Percentiles rank a stretch among this genome's conserved stretches.
Evolutionary conservation across 1,139 yeast species (phyloP).

Genomic region (Meyerozyma smithsonii): DNA sequence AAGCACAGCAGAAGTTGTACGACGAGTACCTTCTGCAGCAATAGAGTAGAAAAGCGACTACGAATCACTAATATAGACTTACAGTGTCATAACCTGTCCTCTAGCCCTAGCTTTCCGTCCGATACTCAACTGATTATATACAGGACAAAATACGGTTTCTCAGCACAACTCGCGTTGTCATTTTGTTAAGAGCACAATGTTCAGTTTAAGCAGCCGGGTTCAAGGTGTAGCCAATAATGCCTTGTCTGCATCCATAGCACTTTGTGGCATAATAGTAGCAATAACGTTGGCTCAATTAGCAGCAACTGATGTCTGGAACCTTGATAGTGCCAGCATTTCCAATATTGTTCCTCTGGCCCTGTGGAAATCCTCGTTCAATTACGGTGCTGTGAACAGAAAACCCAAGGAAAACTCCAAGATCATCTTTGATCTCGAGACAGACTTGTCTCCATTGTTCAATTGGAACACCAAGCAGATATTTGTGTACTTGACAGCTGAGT

Average conservation of each 20-base stretch:
- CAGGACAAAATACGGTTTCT: neutral
- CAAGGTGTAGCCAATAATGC: constrained; percentile 57
- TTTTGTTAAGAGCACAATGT: constrained; percentile 28
- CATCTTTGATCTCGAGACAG: constrained; percentile 64
- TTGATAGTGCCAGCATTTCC: constrained; percentile 37
- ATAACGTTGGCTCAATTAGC: constrained; percentile 49
- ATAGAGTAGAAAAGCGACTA: neutral
- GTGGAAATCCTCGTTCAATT: constrained; percentile 62
- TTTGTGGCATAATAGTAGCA: constrained; percentile 42
- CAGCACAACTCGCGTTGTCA: neutral
- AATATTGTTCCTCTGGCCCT: constrained; percentile 39
- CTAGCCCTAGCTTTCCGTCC: neutral
- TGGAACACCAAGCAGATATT: constrained; percentile 98
- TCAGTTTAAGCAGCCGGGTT: constrained; percentile 35
- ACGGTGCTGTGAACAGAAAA: constrained; percentile 64
- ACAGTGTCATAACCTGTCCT: too few relatives aligned
- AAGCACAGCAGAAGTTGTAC: constrained; percentile 77
- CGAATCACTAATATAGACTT: too few relatives aligned
- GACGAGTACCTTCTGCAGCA: constrained; percentile 47
- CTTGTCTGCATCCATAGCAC: constrained; percentile 45
- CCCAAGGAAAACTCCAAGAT: constrained; percentile 79
- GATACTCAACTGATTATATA: neutral
- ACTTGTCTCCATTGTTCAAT: constrained; percentile 71
- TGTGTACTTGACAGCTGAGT: constrained; percentile 84
- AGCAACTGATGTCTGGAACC: constrained; percentile 36